These are phyloP conservation scores for Calycina herbarum DNA, from an alignment of 2,329 filamentous ascomycete species.

Conservation along the genomic window DNA sequence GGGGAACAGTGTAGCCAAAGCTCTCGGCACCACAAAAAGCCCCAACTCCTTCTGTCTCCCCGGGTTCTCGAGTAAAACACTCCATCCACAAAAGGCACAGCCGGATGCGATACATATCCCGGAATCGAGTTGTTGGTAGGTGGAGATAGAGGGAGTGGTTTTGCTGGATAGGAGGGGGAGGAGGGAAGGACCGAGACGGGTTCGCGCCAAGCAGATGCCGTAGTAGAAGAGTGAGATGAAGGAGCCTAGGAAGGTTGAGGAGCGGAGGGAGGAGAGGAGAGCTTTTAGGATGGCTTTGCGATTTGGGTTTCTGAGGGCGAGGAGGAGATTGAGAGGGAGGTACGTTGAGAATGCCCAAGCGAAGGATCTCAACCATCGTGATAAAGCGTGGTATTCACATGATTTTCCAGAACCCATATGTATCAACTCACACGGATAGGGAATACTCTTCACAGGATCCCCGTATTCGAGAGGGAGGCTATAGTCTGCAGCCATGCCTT, in stretches of 20 bases:
- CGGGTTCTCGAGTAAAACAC: slow-evolving; percentile 69
- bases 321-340: slow-evolving; percentile 69
- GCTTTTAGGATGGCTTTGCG: slow-evolving; percentile 43
- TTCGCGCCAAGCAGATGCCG: slow-evolving; percentile 75
- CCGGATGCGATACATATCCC: slow-evolving; percentile 71
- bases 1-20: slow-evolving; percentile 72
- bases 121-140: slow-evolving; percentile 55
- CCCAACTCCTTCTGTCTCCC: slow-evolving; percentile 71
- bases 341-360: slow-evolving; percentile 75
- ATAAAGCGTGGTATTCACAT: slow-evolving; percentile 72
- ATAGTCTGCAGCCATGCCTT: slow-evolving; percentile 72
- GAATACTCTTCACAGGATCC: slow-evolving; percentile 66
- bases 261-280: slow-evolving; percentile 61
- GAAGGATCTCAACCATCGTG: slow-evolving; percentile 69
- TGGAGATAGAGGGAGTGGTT: slow-evolving; percentile 46
- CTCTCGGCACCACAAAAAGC: slow-evolving; percentile 75
- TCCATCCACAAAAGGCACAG: slow-evolving; percentile 78
- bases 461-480: slow-evolving; percentile 68
- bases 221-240: slow-evolving; percentile 85
- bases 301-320: slow-evolving; percentile 50
- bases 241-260: slow-evolving; percentile 73
- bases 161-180: slow-evolving; percentile 38
- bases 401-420: slow-evolving; percentile 75
- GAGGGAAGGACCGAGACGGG: slow-evolving; percentile 68
- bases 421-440: slow-evolving; percentile 80